phyloP scores from a whole-genome alignment of 768 basidiomycete species.

The Mycena galericulata region DNA sequence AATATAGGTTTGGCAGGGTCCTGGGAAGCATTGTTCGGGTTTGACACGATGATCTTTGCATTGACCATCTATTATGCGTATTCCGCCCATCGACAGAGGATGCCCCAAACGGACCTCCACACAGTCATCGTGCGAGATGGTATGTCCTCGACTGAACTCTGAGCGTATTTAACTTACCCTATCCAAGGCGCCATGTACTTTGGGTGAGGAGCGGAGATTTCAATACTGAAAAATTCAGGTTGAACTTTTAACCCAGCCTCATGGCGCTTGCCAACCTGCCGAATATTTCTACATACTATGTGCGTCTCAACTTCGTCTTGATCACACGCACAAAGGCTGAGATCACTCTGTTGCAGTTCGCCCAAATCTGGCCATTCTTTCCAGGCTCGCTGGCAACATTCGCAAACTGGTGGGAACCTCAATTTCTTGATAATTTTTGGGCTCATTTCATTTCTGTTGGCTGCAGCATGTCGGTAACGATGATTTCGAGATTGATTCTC shows the following conservation, averaged over 20 bases:
- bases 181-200: constrained; percentile 47
- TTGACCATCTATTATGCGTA: constrained; percentile 48
- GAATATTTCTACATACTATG: too few relatives aligned
- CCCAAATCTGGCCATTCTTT: too few relatives aligned
- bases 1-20: constrained; percentile 2
- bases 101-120: constrained; percentile 1
- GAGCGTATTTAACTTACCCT: neutral
- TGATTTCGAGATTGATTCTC: constrained; percentile 53
- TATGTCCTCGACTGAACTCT: constrained; percentile 15
- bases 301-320: too few relatives aligned
- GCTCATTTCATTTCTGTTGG: too few relatives aligned
- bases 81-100: constrained; percentile 18
- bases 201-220: constrained; percentile 38
- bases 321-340: too few relatives aligned
- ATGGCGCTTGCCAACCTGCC: too few relatives aligned
- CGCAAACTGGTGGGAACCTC: too few relatives aligned
- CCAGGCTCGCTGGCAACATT: too few relatives aligned
- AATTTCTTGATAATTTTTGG: too few relatives aligned
- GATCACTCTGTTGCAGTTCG: too few relatives aligned
- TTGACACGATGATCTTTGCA: constrained; percentile 45
- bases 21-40: constrained; percentile 40
- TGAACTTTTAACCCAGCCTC: too few relatives aligned
- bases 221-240: too few relatives aligned
- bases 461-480: constrained; percentile 46
- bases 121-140: constrained; percentile 51